Percentiles rank a stretch among this genome's conserved stretches.
phyloP scores from a whole-genome alignment of 2,329 filamentous ascomycete species.

The Sclerotinia subarctica region DNA sequence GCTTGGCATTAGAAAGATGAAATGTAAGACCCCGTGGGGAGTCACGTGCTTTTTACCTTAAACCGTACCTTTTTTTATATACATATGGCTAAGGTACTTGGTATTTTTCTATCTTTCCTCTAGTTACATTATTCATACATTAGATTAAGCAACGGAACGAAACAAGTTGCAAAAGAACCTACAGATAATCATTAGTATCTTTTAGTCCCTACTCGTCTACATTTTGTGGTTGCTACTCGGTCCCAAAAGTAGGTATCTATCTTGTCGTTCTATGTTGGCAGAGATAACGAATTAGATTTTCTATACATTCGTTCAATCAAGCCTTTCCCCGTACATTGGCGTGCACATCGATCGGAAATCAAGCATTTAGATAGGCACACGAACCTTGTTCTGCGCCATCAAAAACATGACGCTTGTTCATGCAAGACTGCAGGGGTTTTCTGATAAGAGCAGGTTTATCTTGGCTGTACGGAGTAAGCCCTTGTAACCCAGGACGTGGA shows the following conservation, averaged over 20 bases:
- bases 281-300: too few species aligned
- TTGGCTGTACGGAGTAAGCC: background rate
- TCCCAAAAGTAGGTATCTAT: too few species aligned
- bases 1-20: background rate
- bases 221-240: too few species aligned
- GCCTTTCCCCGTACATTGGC: background rate
- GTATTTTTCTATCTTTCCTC: too few species aligned
- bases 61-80: background rate
- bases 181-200: too few species aligned
- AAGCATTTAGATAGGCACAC: background rate
- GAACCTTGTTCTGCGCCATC: background rate
- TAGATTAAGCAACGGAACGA: too few species aligned
- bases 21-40: too few species aligned
- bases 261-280: too few species aligned
- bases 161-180: too few species aligned
- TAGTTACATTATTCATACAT: too few species aligned
- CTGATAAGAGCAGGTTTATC: conserved; percentile 6
- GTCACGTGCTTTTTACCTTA: background rate
- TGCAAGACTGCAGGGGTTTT: background rate
- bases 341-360: background rate
- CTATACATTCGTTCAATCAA: background rate
- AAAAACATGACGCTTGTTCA: background rate
- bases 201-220: too few species aligned
- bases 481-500: background rate
- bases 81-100: too few species aligned